These are phyloP conservation scores for Zymoseptoria brevis DNA, from an alignment of 2,329 filamentous ascomycete genomes.

Conservation along the genomic window DNA sequence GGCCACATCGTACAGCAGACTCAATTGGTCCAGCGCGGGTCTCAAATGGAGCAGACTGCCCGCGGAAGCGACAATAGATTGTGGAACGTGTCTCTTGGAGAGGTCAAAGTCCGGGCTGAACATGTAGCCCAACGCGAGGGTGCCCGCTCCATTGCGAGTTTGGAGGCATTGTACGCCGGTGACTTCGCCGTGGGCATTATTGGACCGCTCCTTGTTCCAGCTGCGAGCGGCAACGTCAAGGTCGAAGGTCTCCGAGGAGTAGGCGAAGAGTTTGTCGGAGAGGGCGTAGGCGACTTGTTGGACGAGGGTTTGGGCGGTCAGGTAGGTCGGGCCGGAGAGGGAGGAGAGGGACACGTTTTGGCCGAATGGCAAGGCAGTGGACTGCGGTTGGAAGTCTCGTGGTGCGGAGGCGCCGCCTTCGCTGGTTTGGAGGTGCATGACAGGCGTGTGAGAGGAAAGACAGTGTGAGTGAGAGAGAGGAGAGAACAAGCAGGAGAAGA, in stretches of 20 bases:
- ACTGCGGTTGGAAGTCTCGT: slow-evolving; percentile 27
- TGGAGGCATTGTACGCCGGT: slow-evolving; percentile 75
- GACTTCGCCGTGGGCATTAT: slow-evolving; percentile 73
- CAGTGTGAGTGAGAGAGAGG: too few relatives aligned
- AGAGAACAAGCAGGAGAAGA: background rate
- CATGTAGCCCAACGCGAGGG: slow-evolving; percentile 89
- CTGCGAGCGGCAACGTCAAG: slow-evolving; percentile 73
- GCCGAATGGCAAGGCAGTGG: slow-evolving; percentile 46
- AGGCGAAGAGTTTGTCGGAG: slow-evolving; percentile 95
- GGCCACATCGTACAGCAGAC: slow-evolving; percentile 80
- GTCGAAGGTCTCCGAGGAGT: slow-evolving; percentile 89
- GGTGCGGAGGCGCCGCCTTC: slow-evolving; percentile 18
- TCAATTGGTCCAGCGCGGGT: slow-evolving; percentile 80
- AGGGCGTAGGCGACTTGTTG: slow-evolving; percentile 94
- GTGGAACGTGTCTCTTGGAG: slow-evolving; percentile 81
- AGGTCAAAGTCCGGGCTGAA: slow-evolving; percentile 96
- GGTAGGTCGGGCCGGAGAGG: slow-evolving; percentile 82
- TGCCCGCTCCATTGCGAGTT: slow-evolving; percentile 79
- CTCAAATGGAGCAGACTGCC: slow-evolving; percentile 74
- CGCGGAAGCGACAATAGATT: slow-evolving; percentile 81
- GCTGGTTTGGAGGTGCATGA: slow-evolving; percentile 30
- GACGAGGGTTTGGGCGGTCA: slow-evolving; percentile 85
- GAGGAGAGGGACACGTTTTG: slow-evolving; percentile 44
- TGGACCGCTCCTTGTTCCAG: slow-evolving; percentile 63
- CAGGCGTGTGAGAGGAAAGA: background rate